These are phyloP conservation scores for Lactarius trivialis DNA, from an alignment of 768 basidiomycete genomes.

Conservation along the genomic window DNA sequence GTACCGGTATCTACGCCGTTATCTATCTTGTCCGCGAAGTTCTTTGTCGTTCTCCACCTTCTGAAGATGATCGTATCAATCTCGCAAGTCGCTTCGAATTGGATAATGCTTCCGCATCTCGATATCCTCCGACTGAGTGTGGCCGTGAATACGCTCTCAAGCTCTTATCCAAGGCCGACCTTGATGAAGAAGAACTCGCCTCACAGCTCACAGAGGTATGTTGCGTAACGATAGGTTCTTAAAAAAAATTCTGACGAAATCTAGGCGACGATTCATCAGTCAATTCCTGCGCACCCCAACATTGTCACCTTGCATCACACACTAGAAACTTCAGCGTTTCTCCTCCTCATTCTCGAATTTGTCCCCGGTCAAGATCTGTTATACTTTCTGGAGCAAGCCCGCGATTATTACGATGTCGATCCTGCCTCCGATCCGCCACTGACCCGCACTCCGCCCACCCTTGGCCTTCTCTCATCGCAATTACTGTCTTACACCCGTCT, in stretches of 20 bases:
- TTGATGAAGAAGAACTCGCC: too few relatives aligned
- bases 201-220: too few relatives aligned
- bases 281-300: too few relatives aligned
- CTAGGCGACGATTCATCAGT: too few relatives aligned
- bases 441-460: slow-evolving; percentile 81
- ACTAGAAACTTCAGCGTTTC: slow-evolving; percentile 83
- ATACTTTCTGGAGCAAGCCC: slow-evolving; percentile 97
- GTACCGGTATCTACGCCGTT: slow-evolving; percentile 87
- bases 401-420: slow-evolving; percentile 70
- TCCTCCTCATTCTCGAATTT: slow-evolving; percentile 90
- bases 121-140: slow-evolving; percentile 36
- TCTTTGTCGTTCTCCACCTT: slow-evolving; percentile 32
- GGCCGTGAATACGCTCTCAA: too few relatives aligned
- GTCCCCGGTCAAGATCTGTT: slow-evolving; percentile 97
- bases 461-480: slow-evolving; percentile 80
- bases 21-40: too few relatives aligned
- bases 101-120: slow-evolving; percentile 27
- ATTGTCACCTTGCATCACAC: slow-evolving; percentile 94
- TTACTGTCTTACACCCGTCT: slow-evolving; percentile 83
- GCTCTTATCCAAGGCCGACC: too few relatives aligned
- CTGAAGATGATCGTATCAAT: slow-evolving; percentile 41
- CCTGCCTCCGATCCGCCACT: slow-evolving; percentile 28
- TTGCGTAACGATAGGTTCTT: too few relatives aligned
- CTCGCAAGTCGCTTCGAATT: slow-evolving; percentile 37
- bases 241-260: too few relatives aligned